Percentiles rank a stretch among this genome's conserved stretches.
phyloP scores from a whole-genome alignment of 2,329 filamentous ascomycete species.

The Rugonectria rugulosa region DNA sequence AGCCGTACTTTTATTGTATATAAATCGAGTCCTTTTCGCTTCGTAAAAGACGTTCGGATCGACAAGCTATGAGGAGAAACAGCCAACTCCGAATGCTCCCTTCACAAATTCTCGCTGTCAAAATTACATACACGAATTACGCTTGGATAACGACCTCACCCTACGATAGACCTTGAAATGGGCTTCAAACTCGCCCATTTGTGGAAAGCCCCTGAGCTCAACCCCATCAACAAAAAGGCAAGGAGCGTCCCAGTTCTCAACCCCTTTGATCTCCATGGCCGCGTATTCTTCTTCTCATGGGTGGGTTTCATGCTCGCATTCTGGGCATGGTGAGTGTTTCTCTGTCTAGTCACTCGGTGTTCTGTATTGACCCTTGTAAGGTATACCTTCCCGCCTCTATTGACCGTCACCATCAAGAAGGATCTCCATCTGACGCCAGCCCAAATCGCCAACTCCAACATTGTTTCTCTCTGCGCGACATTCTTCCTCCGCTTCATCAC shows the following conservation, averaged over 20 bases:
- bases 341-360: background rate
- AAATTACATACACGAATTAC: background rate
- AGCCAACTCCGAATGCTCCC: background rate
- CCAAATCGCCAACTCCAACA: constrained; percentile 89
- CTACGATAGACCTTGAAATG: constrained; percentile 30
- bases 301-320: constrained; percentile 87
- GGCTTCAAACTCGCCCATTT: constrained; percentile 39
- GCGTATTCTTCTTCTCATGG: constrained; percentile 91
- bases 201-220: constrained; percentile 69
- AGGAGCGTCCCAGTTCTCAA: constrained; percentile 82
- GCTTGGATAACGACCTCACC: background rate
- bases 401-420: constrained; percentile 79
- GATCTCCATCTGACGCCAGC: constrained; percentile 75
- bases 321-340: constrained; percentile 71
- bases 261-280: constrained; percentile 78
- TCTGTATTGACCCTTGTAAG: constrained; percentile 31
- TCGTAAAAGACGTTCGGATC: constrained; percentile 20
- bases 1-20: constrained; percentile 28
- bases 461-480: constrained; percentile 75
- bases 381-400: constrained; percentile 87
- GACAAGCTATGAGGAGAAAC: constrained; percentile 22
- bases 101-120: background rate
- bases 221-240: constrained; percentile 85
- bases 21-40: constrained; percentile 22
- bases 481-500: constrained; percentile 79